Evolutionary conservation across 1,284 basidiomycete species (phyloP), one percentile per base, ranked within the genome.

Genomic region (Cerrena zonata): DNA sequence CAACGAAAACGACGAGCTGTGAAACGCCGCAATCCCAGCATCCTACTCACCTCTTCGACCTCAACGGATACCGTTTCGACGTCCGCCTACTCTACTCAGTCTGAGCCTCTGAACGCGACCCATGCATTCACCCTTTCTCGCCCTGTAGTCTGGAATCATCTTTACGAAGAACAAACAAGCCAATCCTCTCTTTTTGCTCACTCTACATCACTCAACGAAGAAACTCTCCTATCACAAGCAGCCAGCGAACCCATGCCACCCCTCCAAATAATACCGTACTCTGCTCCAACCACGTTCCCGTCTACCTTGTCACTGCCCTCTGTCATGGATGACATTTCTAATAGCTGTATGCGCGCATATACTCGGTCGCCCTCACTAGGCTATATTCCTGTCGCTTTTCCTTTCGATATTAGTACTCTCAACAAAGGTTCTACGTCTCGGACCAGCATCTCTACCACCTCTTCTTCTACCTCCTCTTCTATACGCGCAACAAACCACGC

Each of bases 331-430:
- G 19, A 18, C 18, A 19, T 40, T 18, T 40, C 39, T 15, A 15
- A 7, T 10, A 19, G 39, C 39, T 40, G 19, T 22, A 22, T 15
- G 13, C 39, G 39, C 39, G 39, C 39, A 40, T 40, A 40, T 40
- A 47, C 46, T 15, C 27, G 24, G 5, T 47, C 46, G 4, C 46
- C 46, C 12, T 47, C 46, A 13, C 46, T 47, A 4, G 46, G 46
- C 10, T 47, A 47, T 24, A 47, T 47, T 22, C 46, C 46, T 12
- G 10, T 25, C 3, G 36, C 25, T 13, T 47, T 37, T n/a, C 46
- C 46, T 5, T 47, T 19, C 36, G 36, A 27, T 22, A 5, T 34
- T 4, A 15, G 19, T 38, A 27, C 34, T 12, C 4, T 4, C 7
- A 27, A n/a, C n/a, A n/a, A n/a, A n/a, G n/a, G n/a, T n/a, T n/a